phyloP scores from a whole-genome alignment of 1,284 basidiomycete genomes.

The Heterobasidion irregulare region DNA sequence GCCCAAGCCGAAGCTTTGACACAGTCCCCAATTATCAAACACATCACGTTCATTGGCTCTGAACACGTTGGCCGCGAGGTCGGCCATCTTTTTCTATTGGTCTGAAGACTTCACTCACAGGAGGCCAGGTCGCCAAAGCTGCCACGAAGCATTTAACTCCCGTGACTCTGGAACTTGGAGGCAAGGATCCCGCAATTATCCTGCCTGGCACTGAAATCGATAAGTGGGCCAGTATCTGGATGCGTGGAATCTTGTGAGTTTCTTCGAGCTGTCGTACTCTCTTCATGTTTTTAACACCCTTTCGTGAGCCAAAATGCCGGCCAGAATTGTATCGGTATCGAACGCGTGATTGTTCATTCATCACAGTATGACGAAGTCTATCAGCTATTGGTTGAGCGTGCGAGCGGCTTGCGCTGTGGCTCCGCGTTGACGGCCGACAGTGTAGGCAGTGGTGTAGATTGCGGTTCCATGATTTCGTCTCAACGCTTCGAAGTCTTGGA shows the following conservation, averaged over 20 bases:
- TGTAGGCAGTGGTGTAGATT: conserved; percentile 64
- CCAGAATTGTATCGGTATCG: conserved; percentile 96
- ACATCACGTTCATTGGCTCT: conserved; percentile 89
- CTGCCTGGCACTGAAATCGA: conserved; percentile 66
- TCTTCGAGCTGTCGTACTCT: neutral
- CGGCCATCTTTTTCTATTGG: conserved; percentile 4
- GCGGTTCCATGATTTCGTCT: conserved; percentile 69
- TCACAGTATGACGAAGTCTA: conserved; percentile 72
- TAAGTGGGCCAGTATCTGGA: conserved; percentile 65
- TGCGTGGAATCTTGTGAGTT: conserved; percentile 86
- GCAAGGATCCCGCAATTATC: conserved; percentile 76
- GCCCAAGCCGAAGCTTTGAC: conserved; percentile 82
- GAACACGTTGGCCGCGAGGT: conserved; percentile 85
- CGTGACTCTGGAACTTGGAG: conserved; percentile 86
- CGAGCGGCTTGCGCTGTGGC: conserved; percentile 61
- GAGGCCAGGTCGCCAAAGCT: conserved; percentile 61
- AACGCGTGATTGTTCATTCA: conserved; percentile 82
- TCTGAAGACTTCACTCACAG: conserved; percentile 5
- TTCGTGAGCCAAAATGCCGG: conserved; percentile 75
- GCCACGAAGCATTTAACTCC: conserved; percentile 85
- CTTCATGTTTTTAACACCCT: conserved; percentile 3
- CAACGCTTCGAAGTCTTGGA: conserved; percentile 15
- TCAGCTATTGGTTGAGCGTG: conserved; percentile 52
- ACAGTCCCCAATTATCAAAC: conserved; percentile 69
- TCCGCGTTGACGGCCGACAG: conserved; percentile 62